Conservation (phyloP, 805 yeast genomes). For the Wickerhamiella sorbophila region DNA sequence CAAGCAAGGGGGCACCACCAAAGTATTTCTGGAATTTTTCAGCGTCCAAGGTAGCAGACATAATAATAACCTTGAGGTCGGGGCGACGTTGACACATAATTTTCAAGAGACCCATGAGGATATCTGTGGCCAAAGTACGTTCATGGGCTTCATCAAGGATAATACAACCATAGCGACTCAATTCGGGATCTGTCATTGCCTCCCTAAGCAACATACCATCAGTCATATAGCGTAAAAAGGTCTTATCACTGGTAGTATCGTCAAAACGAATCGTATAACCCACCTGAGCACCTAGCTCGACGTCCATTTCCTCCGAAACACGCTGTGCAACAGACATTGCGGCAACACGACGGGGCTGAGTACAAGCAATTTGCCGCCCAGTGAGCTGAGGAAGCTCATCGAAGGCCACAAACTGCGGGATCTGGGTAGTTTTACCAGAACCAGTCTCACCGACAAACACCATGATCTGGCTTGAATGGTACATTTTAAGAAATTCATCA, state of each 20-base stretch:
- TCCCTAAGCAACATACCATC: conserved; percentile 97
- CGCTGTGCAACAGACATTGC: conserved; percentile 89
- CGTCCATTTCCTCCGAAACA: conserved; percentile 97
- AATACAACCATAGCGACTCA: conserved; percentile 71
- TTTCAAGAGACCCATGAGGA: conserved; percentile 85
- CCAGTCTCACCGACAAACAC: conserved; percentile 99
- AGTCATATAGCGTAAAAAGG: conserved; percentile 89
- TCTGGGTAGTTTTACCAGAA: conserved; percentile 97
- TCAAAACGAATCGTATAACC: conserved; percentile 94
- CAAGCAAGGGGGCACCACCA: conserved; percentile 80
- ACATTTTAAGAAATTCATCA: conserved; percentile 69
- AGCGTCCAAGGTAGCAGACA: conserved; percentile 97
- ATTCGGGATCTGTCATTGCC: conserved; percentile 90
- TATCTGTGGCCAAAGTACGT: conserved; percentile 92
- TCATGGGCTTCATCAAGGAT: conserved; percentile 97
- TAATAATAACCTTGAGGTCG: conserved; percentile 79
- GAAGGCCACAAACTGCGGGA: conserved; percentile 85
- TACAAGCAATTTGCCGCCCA: conserved; percentile 85
- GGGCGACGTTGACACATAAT: conserved; percentile 67
- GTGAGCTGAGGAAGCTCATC: conserved; percentile 84
- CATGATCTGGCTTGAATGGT: conserved; percentile 83
- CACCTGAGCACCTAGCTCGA: conserved; percentile 79
- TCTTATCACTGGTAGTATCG: conserved; percentile 64
- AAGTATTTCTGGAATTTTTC: conserved; percentile 87
- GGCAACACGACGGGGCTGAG: conserved; percentile 83